Evolutionary conservation across 2,329 filamentous ascomycete species (phyloP), one percentile per base, ranked within the genome.

Genomic region (Knoxdaviesia proteae): DNA sequence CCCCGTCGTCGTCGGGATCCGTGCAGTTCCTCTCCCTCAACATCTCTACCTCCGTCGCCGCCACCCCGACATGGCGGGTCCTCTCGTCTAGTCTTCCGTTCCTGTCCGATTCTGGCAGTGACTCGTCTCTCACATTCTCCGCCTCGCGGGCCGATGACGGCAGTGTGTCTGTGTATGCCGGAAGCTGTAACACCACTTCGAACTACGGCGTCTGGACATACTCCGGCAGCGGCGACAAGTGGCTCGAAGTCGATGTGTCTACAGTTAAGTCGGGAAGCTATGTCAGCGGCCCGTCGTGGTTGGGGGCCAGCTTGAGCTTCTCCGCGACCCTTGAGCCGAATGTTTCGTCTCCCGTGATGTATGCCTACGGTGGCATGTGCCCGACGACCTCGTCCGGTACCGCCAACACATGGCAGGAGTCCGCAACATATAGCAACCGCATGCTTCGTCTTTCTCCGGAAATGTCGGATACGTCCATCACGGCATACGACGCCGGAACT

Each of bases 351-450:
- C 69, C 73, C 0, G 65, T 65, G 7, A 60, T 80, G 20, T 93
- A 86, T 54, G 62, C 78, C 6, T 94, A 93, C 58, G 88, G 86
- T 34, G 88, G 88, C 50, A 93, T 94, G 84, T 96, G 88, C 52
- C 42, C 42, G 3, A 44, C 45, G 7, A 42, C 45, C 6, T 37
- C 36, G 20, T 40, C 45, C n/a, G 42, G 42, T 29, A 40, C 44
- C 36, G 78, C 80, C 3, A 49, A 50, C 3, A 57, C 60, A 11
- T 86, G 84, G 78, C 72, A 82, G 47, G 69, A 70, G 2, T 57
- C 66, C 7, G 84, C 80, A 7, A 71, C 74, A 36, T 96, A 94
- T 57, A 87, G 84, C 2, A 84, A 84, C 53, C 62, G 68, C 20
- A 87, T 94, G 80, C 58, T 84, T 45, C 71, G 69, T 31, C 65